These are phyloP conservation scores for Cercis canadensis DNA, from an alignment of 306 rosid genomes.

Conservation along the genomic window DNA sequence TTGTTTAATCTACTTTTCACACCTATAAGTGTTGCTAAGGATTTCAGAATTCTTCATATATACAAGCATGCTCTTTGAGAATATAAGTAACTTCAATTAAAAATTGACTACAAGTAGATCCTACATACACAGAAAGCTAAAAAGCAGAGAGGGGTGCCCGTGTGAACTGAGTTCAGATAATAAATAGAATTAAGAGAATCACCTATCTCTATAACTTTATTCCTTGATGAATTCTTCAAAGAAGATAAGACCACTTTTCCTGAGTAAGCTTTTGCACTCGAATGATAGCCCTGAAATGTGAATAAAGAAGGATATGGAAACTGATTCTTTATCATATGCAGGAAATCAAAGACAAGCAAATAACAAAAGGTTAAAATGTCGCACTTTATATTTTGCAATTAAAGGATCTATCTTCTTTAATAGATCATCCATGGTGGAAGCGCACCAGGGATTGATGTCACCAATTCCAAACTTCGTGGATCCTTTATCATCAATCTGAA, in stretches of 20 bases:
- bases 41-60: constrained; percentile 11
- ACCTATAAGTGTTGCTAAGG: neutral
- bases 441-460: constrained; percentile 81
- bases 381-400: constrained; percentile 65
- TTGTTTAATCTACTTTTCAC: constrained; percentile 1
- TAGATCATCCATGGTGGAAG: constrained; percentile 56
- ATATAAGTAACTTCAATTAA: constrained; percentile 27
- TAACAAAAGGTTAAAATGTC: constrained; percentile 37
- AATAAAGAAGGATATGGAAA: constrained; percentile 24
- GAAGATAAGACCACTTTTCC: constrained; percentile 73
- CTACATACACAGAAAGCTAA: constrained; percentile 16
- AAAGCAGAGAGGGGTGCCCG: constrained; percentile 22
- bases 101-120: constrained; percentile 27
- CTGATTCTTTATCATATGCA: constrained; percentile 25
- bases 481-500: constrained; percentile 59
- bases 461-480: constrained; percentile 31
- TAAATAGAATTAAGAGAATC: constrained; percentile 32
- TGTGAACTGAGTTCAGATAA: constrained; percentile 14
- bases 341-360: constrained; percentile 18
- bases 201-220: constrained; percentile 85
- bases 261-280: constrained; percentile 64
- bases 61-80: neutral
- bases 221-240: constrained; percentile 78
- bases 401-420: constrained; percentile 56
- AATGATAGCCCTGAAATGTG: constrained; percentile 73